Conservation (phyloP, 768 basidiomycete genomes). For the Tremella yokohamensis region DNA sequence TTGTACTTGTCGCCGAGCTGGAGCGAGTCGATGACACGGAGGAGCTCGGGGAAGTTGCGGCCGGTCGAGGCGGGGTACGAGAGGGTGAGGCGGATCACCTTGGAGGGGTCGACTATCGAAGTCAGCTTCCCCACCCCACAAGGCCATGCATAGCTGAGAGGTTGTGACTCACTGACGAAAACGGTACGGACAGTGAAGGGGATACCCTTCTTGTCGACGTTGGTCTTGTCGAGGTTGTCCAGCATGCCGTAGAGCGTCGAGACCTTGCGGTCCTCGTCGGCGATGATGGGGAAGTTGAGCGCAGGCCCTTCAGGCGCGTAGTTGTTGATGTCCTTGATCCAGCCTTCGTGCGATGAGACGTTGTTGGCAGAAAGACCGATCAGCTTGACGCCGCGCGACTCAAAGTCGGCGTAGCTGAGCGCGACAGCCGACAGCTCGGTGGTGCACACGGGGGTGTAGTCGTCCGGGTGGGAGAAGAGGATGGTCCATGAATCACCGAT, state of each 20-base stretch:
- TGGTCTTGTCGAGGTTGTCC: constrained; percentile 90
- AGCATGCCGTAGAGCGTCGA: constrained; percentile 88
- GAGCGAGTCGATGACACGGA: constrained; percentile 79
- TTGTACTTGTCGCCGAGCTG: constrained; percentile 65
- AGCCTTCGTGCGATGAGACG: constrained; percentile 75
- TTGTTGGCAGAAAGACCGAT: constrained; percentile 80
- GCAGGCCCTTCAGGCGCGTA: constrained; percentile 60
- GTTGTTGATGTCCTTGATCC: constrained; percentile 71
- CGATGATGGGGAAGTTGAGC: constrained; percentile 93
- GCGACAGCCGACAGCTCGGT: constrained; percentile 97
- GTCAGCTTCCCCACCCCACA: constrained; percentile 6
- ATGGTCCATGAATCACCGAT: constrained; percentile 81
- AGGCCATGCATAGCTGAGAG: background rate
- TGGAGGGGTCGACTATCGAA: constrained; percentile 74
- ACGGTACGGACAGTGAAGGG: constrained; percentile 98
- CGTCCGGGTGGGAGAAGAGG: constrained; percentile 89
- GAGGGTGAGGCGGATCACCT: constrained; percentile 82
- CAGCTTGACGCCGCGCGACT: constrained; percentile 75
- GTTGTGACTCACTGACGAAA: constrained; percentile 63
- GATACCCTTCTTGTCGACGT: constrained; percentile 57
- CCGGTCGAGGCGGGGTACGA: constrained; percentile 95
- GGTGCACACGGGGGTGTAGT: constrained; percentile 54
- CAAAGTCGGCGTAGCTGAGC: constrained; percentile 77
- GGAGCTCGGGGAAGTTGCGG: constrained; percentile 41
- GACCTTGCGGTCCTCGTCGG: constrained; percentile 80